Percentiles rank a stretch among this genome's conserved stretches.
phyloP scores from a whole-genome alignment of 2,329 filamentous ascomycete genomes.

The Amesomyces nigricolor region DNA sequence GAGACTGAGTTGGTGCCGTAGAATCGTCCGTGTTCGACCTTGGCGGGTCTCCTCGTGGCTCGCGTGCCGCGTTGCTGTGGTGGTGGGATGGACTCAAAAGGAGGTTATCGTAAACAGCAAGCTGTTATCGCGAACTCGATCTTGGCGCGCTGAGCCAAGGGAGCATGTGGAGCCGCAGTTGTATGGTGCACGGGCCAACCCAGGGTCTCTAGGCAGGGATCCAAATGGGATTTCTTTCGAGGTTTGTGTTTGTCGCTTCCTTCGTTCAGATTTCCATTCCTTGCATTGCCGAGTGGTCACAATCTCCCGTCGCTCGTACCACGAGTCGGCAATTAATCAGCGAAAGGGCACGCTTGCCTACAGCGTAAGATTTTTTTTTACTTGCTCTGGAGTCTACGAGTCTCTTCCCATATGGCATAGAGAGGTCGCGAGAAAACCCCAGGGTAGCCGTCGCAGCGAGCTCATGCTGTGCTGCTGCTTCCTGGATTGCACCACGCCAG shows the following conservation, averaged over 20 bases:
- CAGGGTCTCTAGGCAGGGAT: background rate
- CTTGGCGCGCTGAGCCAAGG: conserved; percentile 11
- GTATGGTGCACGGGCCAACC: conserved; percentile 3
- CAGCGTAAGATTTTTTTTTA: background rate
- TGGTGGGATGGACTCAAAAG: background rate
- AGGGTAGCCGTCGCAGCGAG: background rate
- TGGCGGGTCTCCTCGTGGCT: background rate
- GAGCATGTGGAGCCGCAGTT: conserved; percentile 7
- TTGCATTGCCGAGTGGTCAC: too few species aligned
- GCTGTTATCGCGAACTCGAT: conserved; percentile 19
- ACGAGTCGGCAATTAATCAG: background rate
- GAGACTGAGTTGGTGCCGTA: background rate
- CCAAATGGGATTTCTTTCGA: background rate
- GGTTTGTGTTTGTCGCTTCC: background rate
- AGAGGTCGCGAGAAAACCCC: background rate
- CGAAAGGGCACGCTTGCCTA: background rate
- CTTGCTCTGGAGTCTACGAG: background rate
- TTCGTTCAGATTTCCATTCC: too few species aligned
- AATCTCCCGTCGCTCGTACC: background rate
- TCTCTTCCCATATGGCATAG: background rate
- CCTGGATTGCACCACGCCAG: background rate
- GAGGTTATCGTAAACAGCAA: conserved; percentile 22
- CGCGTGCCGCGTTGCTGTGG: background rate
- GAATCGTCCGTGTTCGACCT: background rate
- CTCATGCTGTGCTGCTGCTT: background rate